These are phyloP conservation scores for Moricandia arvensis DNA, from an alignment of 345 rosid genomes.

Conservation along the genomic window DNA sequence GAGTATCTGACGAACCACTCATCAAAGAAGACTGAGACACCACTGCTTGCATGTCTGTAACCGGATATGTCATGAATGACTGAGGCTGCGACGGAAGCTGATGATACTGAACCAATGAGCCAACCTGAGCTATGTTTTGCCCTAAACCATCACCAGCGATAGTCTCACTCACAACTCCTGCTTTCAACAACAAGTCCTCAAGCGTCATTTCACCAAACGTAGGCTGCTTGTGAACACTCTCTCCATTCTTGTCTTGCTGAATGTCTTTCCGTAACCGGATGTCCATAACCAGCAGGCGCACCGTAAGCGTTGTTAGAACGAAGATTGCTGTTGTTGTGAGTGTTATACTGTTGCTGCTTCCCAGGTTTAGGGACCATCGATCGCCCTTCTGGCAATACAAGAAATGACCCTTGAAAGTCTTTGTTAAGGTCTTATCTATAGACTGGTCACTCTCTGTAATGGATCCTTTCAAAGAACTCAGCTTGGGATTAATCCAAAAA, in stretches of 20 bases:
- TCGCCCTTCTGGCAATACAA: no score
- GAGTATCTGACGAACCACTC: slow-evolving; percentile 79
- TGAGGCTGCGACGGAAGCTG: slow-evolving; percentile 37
- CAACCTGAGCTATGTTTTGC: no score
- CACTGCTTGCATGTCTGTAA: slow-evolving; percentile 60
- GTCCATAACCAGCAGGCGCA: no score
- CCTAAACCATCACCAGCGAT: not conserved
- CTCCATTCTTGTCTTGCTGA: slow-evolving; percentile 62
- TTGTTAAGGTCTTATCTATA: slow-evolving; percentile 9
- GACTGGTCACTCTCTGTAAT: slow-evolving; percentile 4
- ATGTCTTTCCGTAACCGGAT: no score
- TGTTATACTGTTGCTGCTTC: no score
- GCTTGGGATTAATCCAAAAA: not conserved
- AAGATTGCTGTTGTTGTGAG: no score
- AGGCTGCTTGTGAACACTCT: slow-evolving; percentile 36
- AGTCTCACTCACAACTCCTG: slow-evolving; percentile 74
- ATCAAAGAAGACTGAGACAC: slow-evolving; percentile 62
- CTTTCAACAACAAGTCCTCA: slow-evolving; percentile 58
- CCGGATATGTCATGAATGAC: slow-evolving; percentile 66
- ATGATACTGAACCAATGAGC: no score
- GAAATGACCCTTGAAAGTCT: no score
- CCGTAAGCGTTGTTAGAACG: no score
- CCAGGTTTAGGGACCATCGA: no score
- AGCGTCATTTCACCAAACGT: no score
- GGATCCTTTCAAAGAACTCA: slow-evolving; percentile 2